Evolutionary conservation across 1,139 yeast genomes (phyloP).

Genomic region (Torulaspora pretoriensis): DNA sequence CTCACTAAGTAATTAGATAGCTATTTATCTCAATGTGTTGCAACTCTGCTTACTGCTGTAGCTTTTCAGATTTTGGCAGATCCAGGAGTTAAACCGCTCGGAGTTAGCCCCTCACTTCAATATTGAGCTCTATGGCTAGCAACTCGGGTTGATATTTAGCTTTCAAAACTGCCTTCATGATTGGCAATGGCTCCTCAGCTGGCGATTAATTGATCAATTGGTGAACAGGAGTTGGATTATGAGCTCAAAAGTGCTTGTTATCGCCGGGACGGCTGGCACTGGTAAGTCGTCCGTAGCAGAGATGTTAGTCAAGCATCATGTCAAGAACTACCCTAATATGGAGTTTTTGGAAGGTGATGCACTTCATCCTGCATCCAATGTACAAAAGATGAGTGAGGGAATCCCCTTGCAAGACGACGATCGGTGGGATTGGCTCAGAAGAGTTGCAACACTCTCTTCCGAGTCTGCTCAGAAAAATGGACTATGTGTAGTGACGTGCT

Average conservation of each 20-base stretch:
- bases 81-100: constrained; percentile 5
- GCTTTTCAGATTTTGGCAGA: background rate
- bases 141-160: background rate
- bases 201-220: background rate
- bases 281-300: constrained; percentile 81
- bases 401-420: constrained; percentile 83
- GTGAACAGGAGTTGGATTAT: background rate
- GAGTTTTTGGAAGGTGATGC: constrained; percentile 81
- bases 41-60: background rate
- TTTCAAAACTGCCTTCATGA: background rate
- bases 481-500: constrained; percentile 67
- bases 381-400: constrained; percentile 77
- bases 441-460: constrained; percentile 45
- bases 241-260: constrained; percentile 36
- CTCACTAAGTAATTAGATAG: background rate
- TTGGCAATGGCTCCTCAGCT: background rate
- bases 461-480: constrained; percentile 37
- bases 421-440: constrained; percentile 81
- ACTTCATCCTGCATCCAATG: constrained; percentile 67
- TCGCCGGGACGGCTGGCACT: constrained; percentile 95
- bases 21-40: background rate
- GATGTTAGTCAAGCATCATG: constrained; percentile 40
- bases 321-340: constrained; percentile 35
- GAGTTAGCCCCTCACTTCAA: constrained; percentile 5
- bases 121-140: background rate